These are phyloP conservation scores for Paramecium caudatum DNA, from an alignment of 73 alveolate genomes.

Conservation along the genomic window DNA sequence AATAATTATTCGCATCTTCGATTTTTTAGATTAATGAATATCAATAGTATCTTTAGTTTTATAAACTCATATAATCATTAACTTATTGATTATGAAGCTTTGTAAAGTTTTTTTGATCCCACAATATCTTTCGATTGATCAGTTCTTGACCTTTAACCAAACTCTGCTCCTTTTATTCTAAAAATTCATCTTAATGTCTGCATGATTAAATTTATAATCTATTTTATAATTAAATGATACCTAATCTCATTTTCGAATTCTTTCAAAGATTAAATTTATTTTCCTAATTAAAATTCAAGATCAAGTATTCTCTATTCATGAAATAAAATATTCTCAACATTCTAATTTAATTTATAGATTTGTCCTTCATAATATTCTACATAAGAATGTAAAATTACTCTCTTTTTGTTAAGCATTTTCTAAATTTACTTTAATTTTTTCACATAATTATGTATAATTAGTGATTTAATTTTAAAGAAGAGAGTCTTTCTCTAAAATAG, in stretches of 20 bases:
- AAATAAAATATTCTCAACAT: neutral
- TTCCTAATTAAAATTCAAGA: constrained; percentile 1
- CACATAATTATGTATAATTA: constrained; percentile 3
- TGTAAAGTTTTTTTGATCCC: constrained; percentile 42
- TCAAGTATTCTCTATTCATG: constrained; percentile 7
- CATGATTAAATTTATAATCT: neutral
- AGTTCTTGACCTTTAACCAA: constrained; percentile 23
- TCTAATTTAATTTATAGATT: neutral
- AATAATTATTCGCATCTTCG: too few species aligned
- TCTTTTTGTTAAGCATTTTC: neutral
- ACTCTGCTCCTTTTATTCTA: neutral
- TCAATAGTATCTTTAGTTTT: constrained; percentile 27
- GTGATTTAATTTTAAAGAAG: neutral
- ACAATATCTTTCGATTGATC: constrained; percentile 20
- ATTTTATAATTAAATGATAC: neutral
- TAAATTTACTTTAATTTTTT: neutral
- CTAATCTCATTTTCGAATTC: constrained; percentile 4
- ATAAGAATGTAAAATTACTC: neutral
- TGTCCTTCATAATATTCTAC: neutral
- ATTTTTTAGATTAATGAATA: too few species aligned
- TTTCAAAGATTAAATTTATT: neutral
- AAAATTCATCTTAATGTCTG: neutral
- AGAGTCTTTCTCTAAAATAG: neutral
- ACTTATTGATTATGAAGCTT: neutral
- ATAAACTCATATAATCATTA: neutral